Base-by-base conservation (phyloP, 371 early-diverging fungal genomes). In the Parasitella parasitica region DNA sequence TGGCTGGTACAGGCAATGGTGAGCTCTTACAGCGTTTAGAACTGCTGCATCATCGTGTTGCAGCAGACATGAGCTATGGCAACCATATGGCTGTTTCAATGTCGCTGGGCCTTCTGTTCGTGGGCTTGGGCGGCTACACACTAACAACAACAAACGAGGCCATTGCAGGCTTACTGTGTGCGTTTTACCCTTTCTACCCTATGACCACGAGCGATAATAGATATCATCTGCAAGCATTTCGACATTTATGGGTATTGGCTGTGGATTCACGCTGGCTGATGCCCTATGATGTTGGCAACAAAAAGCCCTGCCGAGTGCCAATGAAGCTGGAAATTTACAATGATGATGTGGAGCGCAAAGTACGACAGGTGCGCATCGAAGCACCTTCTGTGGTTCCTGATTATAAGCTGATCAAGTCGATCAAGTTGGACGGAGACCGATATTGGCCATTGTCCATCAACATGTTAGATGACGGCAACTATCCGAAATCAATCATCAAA, bases 241-340 rank as follows among this genome's bases (percentile, higher is more conserved):
- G 97, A 22, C 95, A 95, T 75, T 62, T 97, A 30, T 97, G 97
- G 97, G 87, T 86, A 0, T 64, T 95, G 36, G 94, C 94, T 11
- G 76, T 90, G 0, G 91, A 92, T 56, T 77, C 82, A 9, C 79
- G 95, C 27, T 90, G 91, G 72, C 65, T 95, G 18, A 78, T 91
- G 22, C 80, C 91, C 5, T 79, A 89, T 16, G 93, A 95, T 57
- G 87, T 86, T 3, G 77, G 63, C 11, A 82, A 76, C 0, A 79
- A 84, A 4, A 71, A 71, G 11, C 83, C 85, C 2, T 89, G 89
- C 57, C 67, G 73, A 4, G 80, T 89, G 3, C 89, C 90, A 0
- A 67, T 90, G 27, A 36, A 49, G 1, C 26, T 77, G n/a, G 66
- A 61, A n/a, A 46, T 73, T 4, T 68, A 67, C 37, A 57, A 76